phyloP scores from a whole-genome alignment of 164 flowering plant species.

The Warburgia ugandensis region DNA sequence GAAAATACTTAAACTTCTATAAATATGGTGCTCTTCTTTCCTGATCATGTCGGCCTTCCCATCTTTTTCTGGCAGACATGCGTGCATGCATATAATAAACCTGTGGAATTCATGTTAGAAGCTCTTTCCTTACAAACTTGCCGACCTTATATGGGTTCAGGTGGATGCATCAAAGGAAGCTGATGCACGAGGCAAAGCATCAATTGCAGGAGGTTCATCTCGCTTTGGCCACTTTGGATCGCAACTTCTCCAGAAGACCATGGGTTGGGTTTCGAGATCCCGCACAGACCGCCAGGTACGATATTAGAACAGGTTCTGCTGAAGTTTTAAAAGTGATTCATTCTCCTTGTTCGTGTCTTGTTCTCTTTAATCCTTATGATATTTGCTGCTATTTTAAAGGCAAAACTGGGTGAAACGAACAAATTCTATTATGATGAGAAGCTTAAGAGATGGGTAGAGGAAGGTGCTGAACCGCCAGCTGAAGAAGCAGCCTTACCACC shows the following conservation, averaged over 20 bases:
- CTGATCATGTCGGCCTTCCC: no score
- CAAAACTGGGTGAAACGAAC: slow-evolving; percentile 83
- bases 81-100: no score
- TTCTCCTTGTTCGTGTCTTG: not conserved
- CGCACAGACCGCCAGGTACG: slow-evolving; percentile 73
- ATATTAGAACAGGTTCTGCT: no score
- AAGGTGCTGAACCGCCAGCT: slow-evolving; percentile 76
- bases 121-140: no score
- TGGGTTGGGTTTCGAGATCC: slow-evolving; percentile 68
- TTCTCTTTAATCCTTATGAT: not conserved
- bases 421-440: slow-evolving; percentile 94
- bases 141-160: no score
- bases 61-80: no score
- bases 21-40: no score
- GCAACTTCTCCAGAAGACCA: slow-evolving; percentile 72
- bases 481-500: slow-evolving; percentile 79
- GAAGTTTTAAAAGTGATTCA: not conserved
- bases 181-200: slow-evolving; percentile 37
- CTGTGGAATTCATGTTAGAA: no score
- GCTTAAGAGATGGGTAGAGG: slow-evolving; percentile 97
- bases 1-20: no score
- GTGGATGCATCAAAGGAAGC: slow-evolving; percentile 42
- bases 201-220: slow-evolving; percentile 43
- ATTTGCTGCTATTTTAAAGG: slow-evolving; percentile 42
- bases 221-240: slow-evolving; percentile 80